Percentiles rank a stretch among this genome's conserved stretches.
These are phyloP conservation scores for Kewa caespitosa DNA, from an alignment of 179 eudicot species.

Conservation along the genomic window DNA sequence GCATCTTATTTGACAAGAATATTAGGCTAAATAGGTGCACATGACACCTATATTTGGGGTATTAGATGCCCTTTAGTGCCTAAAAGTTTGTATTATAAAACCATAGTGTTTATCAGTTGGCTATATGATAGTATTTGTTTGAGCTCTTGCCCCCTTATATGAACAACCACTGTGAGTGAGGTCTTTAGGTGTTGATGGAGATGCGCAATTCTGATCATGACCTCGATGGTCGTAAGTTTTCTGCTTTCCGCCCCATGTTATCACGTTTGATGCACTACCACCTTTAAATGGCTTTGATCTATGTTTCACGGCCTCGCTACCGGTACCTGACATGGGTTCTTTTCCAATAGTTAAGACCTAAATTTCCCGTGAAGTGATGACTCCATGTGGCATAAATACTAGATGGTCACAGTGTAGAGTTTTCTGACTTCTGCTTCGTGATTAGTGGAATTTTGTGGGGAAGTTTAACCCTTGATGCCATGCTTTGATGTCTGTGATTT, in stretches of 20 bases:
- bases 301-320: not conserved
- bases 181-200: constrained; percentile 2
- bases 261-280: constrained; percentile 3
- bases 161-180: not conserved
- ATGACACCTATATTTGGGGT: constrained; percentile 16
- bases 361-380: not conserved
- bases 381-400: not conserved
- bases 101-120: constrained; percentile 1
- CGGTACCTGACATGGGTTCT: not conserved
- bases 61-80: constrained; percentile 26
- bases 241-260: not conserved
- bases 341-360: not conserved
- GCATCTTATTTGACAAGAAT: not conserved
- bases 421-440: not conserved
- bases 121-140: not conserved
- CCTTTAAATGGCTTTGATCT: not conserved
- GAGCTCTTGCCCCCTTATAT: not conserved
- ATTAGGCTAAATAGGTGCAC: not conserved
- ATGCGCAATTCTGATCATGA: not conserved
- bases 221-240: not conserved
- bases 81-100: constrained; percentile 6
- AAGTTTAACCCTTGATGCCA: not conserved
- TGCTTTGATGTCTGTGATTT: too few species aligned
- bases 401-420: not conserved
- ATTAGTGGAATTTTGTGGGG: not conserved